Evolutionary conservation across 768 basidiomycete species (phyloP).

Genomic region (Trametes elegans): DNA sequence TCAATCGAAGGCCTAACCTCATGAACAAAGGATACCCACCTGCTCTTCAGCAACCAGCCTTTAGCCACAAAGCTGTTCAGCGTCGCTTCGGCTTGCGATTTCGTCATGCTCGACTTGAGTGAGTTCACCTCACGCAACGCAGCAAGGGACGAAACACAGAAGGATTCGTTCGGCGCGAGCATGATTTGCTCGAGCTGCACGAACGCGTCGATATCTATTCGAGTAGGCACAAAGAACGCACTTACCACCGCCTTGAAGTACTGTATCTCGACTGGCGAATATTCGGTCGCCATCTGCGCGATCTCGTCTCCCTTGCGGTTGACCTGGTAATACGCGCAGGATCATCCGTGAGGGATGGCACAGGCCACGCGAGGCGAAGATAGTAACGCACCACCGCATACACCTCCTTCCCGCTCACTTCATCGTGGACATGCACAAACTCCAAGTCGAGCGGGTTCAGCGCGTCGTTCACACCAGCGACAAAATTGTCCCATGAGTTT

Average conservation of each 20-base stretch:
- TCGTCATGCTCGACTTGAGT: conserved; percentile 59
- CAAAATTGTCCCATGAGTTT: conserved; percentile 58
- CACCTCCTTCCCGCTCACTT: conserved; percentile 59
- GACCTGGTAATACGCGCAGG: conserved; percentile 44
- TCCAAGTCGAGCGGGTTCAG: conserved; percentile 74
- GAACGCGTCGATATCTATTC: too few species aligned
- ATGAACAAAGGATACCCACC: conserved; percentile 41
- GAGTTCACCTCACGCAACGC: conserved; percentile 68
- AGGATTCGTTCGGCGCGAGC: conserved; percentile 71
- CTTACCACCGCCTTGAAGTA: conserved; percentile 83
- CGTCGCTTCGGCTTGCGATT: conserved; percentile 70
- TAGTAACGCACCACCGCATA: conserved; percentile 67
- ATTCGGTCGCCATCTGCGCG: conserved; percentile 84
- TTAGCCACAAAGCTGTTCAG: conserved; percentile 81
- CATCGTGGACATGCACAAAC: conserved; percentile 61
- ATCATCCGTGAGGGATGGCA: neutral
- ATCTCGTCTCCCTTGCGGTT: conserved; percentile 80
- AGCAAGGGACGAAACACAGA: conserved; percentile 72
- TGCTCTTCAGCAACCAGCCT: conserved; percentile 76
- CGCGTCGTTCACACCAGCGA: conserved; percentile 55
- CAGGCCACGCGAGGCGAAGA: neutral
- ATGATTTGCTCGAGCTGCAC: conserved; percentile 83
- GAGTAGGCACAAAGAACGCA: neutral
- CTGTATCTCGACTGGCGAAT: conserved; percentile 71
- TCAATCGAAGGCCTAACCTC: neutral